phyloP scores from a whole-genome alignment of 1,284 basidiomycete genomes.

The Pseudozyma tsukubaensis region DNA sequence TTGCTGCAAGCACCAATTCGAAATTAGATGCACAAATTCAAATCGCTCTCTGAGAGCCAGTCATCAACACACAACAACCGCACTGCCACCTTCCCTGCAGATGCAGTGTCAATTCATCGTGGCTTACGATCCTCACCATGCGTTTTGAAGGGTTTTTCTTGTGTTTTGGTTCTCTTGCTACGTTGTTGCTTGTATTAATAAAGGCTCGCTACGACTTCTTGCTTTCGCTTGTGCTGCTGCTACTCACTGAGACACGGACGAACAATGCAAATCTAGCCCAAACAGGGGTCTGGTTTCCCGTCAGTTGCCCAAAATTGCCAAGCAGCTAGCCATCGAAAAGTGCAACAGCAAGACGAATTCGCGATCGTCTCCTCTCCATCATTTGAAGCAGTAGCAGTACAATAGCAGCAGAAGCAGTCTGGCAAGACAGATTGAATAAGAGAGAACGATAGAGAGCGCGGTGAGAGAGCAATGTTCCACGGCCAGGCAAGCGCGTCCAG shows the following conservation, averaged over 20 bases:
- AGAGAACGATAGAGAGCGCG: background rate
- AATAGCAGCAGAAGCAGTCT: background rate
- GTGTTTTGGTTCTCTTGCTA: too few relatives aligned
- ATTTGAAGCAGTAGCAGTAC: background rate
- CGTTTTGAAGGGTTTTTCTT: background rate
- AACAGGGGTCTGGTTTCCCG: background rate
- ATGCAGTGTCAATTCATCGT: slow-evolving; percentile 4
- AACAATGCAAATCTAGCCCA: background rate
- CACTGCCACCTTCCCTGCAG: too few relatives aligned
- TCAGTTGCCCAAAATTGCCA: background rate
- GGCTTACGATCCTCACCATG: slow-evolving; percentile 11
- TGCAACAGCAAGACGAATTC: slow-evolving; percentile 2
- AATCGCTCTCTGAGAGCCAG: too few relatives aligned
- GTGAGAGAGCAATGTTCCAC: background rate
- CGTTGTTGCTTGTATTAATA: too few relatives aligned
- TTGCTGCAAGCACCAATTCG: background rate
- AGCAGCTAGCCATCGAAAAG: background rate
- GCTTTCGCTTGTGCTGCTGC: background rate
- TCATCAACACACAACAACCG: too few relatives aligned
- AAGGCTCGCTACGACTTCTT: too few relatives aligned
- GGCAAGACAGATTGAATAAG: background rate
- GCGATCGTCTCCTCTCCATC: slow-evolving; percentile 9
- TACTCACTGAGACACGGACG: too few relatives aligned
- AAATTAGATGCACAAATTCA: background rate
- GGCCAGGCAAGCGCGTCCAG: too few relatives aligned